Evolutionary conservation across 108 stramenopile species (phyloP), one percentile per base, ranked within the genome.

Genomic region (Chaetoceros muelleri): DNA sequence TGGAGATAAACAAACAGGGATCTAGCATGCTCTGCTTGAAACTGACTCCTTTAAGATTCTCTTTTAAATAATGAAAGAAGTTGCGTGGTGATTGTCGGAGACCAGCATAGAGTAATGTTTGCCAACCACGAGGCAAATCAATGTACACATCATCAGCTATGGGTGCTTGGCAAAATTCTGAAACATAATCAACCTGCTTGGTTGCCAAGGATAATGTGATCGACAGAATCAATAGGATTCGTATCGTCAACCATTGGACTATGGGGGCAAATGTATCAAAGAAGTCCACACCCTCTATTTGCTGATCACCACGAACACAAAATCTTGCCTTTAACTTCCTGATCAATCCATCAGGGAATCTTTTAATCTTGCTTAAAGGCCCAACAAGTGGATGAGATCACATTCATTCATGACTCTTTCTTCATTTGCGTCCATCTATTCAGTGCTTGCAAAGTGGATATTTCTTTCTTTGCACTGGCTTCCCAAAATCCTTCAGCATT

Each of bases 191-290:
- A 48, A 69, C 57, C 30, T 51, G 52, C 53, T 44, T 40, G 16
- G 55, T 60, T 2, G 51, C 8, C 30, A 50, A 27, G 21, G 26
- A 22, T 17, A 47, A 27, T 19, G n/a, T n/a, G 30, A 66, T 26
- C 19, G 58, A 48, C 21, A 66, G 53, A 44, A n/a, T 29, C 44
- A 1, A 20, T 0, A 74, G 26, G 8, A 74, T 27, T 0, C 74
- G 67, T 10, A 75, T 61, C 0, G 74, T 79, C 0, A 29, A 59
- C 80, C 80, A 81, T 24, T 74, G 18, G 61, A n/a, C n/a, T n/a
- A n/a, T n/a, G n/a, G n/a, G n/a, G n/a, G n/a, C n/a, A n/a, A n/a
- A n/a, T n/a, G n/a, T 59, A 24, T 65, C 65, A 56, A 53, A 71
- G 61, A 44, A 73, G 48, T 78, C 76, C 7, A 72, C 50, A 5